phyloP scores from a whole-genome alignment of 2,329 filamentous ascomycete species.

The Trichoderma koningiopsis region DNA sequence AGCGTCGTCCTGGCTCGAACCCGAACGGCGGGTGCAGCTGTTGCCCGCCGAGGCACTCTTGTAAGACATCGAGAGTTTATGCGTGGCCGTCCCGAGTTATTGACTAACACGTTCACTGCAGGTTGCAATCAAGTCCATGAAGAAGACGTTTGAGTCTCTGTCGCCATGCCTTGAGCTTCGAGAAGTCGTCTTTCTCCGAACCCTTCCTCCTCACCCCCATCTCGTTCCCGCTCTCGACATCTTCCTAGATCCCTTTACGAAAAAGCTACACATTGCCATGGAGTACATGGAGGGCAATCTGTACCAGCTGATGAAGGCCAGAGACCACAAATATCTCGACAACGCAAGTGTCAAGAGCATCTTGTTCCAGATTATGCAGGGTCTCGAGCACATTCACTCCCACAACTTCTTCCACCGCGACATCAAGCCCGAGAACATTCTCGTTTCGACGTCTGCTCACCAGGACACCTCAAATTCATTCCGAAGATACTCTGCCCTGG shows the following conservation, averaged over 20 bases:
- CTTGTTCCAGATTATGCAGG: constrained; percentile 93
- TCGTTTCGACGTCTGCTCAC: constrained; percentile 87
- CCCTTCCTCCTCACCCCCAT: constrained; percentile 83
- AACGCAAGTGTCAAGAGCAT: constrained; percentile 95
- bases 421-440: constrained; percentile 98
- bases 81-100: background rate
- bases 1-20: constrained; percentile 92
- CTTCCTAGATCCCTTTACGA: constrained; percentile 93
- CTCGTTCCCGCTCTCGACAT: constrained; percentile 98
- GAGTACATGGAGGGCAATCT: constrained; percentile 99
- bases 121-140: constrained; percentile 99
- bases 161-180: constrained; percentile 86
- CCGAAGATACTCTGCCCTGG: constrained; percentile 86
- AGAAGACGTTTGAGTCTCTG: constrained; percentile 97
- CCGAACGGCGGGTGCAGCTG: constrained; percentile 82
- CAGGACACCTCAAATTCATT: constrained; percentile 84
- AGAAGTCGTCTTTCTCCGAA: constrained; percentile 94
- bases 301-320: constrained; percentile 97
- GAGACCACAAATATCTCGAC: constrained; percentile 92
- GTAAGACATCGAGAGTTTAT: constrained; percentile 55
- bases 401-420: constrained; percentile 98
- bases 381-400: constrained; percentile 94
- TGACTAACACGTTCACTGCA: constrained; percentile 43
- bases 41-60: constrained; percentile 88
- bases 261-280: constrained; percentile 97